Evolutionary conservation across 768 basidiomycete species (phyloP), one percentile per base, ranked within the genome.

Genomic region (Coprinopsis cinerea): DNA sequence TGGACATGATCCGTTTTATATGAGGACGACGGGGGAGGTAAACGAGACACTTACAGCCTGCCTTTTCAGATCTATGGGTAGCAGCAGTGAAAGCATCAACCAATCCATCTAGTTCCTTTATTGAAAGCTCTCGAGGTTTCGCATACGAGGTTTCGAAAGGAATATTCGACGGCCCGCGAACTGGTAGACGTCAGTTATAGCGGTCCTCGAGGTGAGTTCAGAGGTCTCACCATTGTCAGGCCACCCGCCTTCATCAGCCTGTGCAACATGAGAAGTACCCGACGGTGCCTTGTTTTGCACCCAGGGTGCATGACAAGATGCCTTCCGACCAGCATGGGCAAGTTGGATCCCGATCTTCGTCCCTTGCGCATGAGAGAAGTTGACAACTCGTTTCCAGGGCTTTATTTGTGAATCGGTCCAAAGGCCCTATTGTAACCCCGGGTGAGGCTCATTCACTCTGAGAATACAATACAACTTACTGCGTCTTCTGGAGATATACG

Each of bases 371-470:
- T 89, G 86, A 14, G 74, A 74, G 59, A 92, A 91, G 50, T 87
- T 72, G 44, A 88, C 83, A 48, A 92, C 81, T 25, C 81, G 75
- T 59, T 79, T 79, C 32, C 88, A 64, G 13, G 83, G 80, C 26
- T 72, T 77, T 37, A 89, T 83, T 47, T 92, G 92, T 2, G 74
- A 73, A 60, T 92, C 88, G 1, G 71, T 65, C 89, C 90, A 92
- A 18, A 92, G 66, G 0, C 82, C 83, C 75, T 81, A 46, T 51
- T 24, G 9, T 25, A 48, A 34, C 14, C 30, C 4, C 10, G 41
- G 20, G n/a, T n/a, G n/a, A n/a, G n/a, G n/a, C n/a, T n/a, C n/a
- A n/a, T n/a, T n/a, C n/a, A n/a, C n/a, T n/a, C n/a, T n/a, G n/a
- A n/a, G n/a, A n/a, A n/a, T n/a, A n/a, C n/a, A 34, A 14, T 30